Conservation (phyloP, 2,329 filamentous ascomycete genomes). For the Exophiala bonariae region DNA sequence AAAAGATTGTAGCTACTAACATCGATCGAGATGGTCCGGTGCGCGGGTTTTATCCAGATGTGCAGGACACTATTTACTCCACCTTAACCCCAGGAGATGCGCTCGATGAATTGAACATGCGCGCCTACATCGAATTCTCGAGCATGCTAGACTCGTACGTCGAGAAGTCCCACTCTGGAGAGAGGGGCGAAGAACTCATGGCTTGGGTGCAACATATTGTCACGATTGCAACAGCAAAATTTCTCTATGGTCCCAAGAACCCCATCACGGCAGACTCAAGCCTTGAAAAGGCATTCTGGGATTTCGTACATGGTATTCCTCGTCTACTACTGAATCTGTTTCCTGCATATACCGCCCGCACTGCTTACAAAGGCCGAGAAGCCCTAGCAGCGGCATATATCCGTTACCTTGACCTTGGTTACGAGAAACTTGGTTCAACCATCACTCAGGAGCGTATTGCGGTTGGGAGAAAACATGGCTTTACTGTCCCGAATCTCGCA, state of each 20-base stretch:
- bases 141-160: too few relatives aligned
- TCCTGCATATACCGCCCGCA: conserved; percentile 39
- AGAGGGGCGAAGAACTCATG: too few relatives aligned
- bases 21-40: neutral
- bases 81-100: neutral
- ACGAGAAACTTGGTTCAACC: conserved; percentile 40
- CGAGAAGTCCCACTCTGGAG: too few relatives aligned
- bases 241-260: conserved; percentile 15
- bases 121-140: too few relatives aligned
- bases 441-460: conserved; percentile 40
- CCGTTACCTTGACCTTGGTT: conserved; percentile 41
- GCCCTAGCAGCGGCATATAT: conserved; percentile 37
- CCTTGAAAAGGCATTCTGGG: conserved; percentile 28
- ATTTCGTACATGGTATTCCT: conserved; percentile 39
- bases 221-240: conserved; percentile 13
- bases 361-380: conserved; percentile 39
- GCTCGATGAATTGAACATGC: too few relatives aligned
- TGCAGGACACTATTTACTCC: neutral
- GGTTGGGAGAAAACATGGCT: conserved; percentile 31
- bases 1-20: neutral
- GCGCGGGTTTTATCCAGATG: neutral
- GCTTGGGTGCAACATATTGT: conserved; percentile 13
- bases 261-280: conserved; percentile 8
- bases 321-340: conserved; percentile 33
- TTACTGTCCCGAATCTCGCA: conserved; percentile 39